Percentiles rank a stretch among this genome's conserved stretches.
phyloP scores from a whole-genome alignment of 2,329 filamentous ascomycete species.

The Colletotrichum brevisporum region DNA sequence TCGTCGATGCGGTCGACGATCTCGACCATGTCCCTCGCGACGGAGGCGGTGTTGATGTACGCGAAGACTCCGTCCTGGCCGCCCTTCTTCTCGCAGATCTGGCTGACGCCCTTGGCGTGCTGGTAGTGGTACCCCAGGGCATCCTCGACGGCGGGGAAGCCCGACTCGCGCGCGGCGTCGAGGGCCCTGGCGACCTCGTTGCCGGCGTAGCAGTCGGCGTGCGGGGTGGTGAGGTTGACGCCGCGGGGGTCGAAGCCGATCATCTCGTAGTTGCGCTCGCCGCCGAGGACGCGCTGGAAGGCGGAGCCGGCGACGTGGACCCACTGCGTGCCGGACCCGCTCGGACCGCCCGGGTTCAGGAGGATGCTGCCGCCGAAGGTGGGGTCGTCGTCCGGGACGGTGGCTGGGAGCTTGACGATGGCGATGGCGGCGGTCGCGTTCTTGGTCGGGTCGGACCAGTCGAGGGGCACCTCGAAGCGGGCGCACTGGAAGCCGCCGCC shows the following conservation, averaged over 20 bases:
- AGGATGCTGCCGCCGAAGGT: slow-evolving; percentile 53
- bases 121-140: slow-evolving; percentile 34
- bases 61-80: slow-evolving; percentile 43
- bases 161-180: slow-evolving; percentile 43
- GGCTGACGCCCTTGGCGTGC: slow-evolving; percentile 40
- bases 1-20: slow-evolving; percentile 51
- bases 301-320: slow-evolving; percentile 22
- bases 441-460: slow-evolving; percentile 52
- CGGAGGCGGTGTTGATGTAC: slow-evolving; percentile 49
- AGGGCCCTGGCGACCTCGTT: slow-evolving; percentile 44
- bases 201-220: slow-evolving; percentile 49
- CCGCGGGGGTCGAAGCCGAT: slow-evolving; percentile 56
- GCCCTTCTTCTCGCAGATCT: slow-evolving; percentile 43
- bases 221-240: slow-evolving; percentile 49
- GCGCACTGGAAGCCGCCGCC: slow-evolving; percentile 56
- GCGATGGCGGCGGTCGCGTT: slow-evolving; percentile 48
- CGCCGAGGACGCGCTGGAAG: slow-evolving; percentile 46
- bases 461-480: slow-evolving; percentile 57
- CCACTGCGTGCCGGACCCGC: slow-evolving; percentile 50
- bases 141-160: slow-evolving; percentile 9
- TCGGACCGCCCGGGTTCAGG: slow-evolving; percentile 55
- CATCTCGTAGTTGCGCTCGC: slow-evolving; percentile 50
- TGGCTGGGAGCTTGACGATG: slow-evolving; percentile 50
- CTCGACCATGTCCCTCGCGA: slow-evolving; percentile 52
- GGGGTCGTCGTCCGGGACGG: slow-evolving; percentile 48